Evolutionary conservation across 192 early-diverging fungal species (phyloP).

Genomic region (Backusella circina): DNA sequence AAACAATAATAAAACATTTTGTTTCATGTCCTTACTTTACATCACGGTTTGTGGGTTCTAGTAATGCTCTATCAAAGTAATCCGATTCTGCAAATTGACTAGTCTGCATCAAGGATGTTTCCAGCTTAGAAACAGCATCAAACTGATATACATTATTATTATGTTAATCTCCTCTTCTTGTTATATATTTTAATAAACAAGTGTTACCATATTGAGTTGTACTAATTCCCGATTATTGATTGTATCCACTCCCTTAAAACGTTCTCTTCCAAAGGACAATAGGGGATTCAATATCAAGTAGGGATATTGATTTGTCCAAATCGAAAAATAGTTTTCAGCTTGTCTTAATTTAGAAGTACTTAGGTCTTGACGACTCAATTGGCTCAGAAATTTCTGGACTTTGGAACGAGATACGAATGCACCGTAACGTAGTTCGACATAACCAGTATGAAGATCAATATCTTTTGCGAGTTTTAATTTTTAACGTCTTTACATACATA

Average conservation of each 20-base stretch:
- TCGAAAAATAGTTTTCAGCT: conserved; percentile 52
- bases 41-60: conserved; percentile 21
- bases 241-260: conserved; percentile 40
- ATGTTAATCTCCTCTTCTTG: not conserved
- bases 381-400: conserved; percentile 44
- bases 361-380: conserved; percentile 36
- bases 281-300: conserved; percentile 50
- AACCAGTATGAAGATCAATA: conserved; percentile 43
- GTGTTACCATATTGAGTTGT: conserved; percentile 25
- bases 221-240: conserved; percentile 48
- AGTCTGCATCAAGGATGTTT: conserved; percentile 35
- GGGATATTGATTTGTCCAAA: conserved; percentile 57
- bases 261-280: conserved; percentile 40
- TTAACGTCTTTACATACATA: no score
- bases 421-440: conserved; percentile 52
- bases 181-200: not conserved
- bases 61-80: conserved; percentile 36
- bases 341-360: conserved; percentile 37
- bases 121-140: conserved; percentile 45
- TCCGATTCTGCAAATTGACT: conserved; percentile 32
- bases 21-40: conserved; percentile 21
- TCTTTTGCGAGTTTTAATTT: not conserved
- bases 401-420: conserved; percentile 43
- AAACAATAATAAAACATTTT: not conserved
- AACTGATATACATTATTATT: conserved; percentile 19